Conservation (phyloP, 306 rosid species). For the Medicago ruthenica region DNA sequence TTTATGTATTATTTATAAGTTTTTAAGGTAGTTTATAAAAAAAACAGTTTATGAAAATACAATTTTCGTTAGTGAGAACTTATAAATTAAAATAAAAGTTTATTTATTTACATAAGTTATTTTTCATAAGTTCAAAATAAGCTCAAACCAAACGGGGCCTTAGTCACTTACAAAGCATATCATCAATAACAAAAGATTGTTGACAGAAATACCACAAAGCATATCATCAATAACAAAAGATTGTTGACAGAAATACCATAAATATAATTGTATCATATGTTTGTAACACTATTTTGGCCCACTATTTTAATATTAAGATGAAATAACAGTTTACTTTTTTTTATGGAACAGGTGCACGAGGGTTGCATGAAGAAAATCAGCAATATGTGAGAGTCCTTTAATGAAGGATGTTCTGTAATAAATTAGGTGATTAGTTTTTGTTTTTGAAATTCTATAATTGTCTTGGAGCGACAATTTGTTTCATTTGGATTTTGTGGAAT, state of each 20-base stretch:
- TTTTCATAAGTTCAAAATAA: no score
- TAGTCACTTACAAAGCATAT: neutral
- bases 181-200: neutral
- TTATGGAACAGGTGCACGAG: conserved; percentile 37
- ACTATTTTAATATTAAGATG: neutral
- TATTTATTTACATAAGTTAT: no score
- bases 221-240: neutral
- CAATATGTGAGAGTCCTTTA: conserved; percentile 29
- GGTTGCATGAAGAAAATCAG: conserved; percentile 39
- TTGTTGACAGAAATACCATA: neutral
- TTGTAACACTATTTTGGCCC: conserved; percentile 26
- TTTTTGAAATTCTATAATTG: conserved; percentile 3
- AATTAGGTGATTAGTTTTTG: conserved; percentile 17
- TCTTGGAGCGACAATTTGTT: conserved; percentile 2
- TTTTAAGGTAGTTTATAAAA: no score
- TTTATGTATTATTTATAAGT: no score
- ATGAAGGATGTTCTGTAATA: conserved; percentile 41
- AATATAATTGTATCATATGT: neutral
- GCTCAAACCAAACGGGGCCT: no score
- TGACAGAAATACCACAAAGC: neutral
- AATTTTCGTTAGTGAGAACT: no score
- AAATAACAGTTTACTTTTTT: conserved; percentile 29
- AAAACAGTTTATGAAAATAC: no score
- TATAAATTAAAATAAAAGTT: no score
- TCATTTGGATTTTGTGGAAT: conserved; percentile 28